Percentiles rank a stretch among this genome's conserved stretches.
These are phyloP conservation scores for Alternaria incomplexa DNA, from an alignment of 2,329 filamentous ascomycete genomes.

Conservation along the genomic window DNA sequence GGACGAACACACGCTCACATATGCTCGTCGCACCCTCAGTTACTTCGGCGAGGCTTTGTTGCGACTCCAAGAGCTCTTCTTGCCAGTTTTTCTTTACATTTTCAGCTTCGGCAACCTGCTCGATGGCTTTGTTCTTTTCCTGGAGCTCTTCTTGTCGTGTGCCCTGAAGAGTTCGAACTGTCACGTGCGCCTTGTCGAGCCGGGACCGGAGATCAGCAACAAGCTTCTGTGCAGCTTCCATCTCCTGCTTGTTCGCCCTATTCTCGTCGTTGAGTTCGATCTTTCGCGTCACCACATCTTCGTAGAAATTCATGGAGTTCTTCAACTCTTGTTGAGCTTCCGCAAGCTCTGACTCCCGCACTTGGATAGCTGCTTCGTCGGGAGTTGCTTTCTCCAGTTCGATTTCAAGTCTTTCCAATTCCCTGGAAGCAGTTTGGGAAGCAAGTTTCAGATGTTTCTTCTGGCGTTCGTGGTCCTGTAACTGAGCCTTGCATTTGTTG, in stretches of 20 bases:
- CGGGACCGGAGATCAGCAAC: conserved; percentile 30
- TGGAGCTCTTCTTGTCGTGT: conserved; percentile 45
- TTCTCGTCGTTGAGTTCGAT: conserved; percentile 50
- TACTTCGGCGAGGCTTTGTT: conserved; percentile 28
- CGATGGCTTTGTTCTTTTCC: conserved; percentile 52
- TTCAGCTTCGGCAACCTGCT: conserved; percentile 43
- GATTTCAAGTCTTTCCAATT: conserved; percentile 70
- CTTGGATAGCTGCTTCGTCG: conserved; percentile 63
- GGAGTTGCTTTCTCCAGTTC: conserved; percentile 64
- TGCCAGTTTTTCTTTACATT: conserved; percentile 35
- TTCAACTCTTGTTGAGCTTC: conserved; percentile 57
- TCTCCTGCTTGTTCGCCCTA: conserved; percentile 32
- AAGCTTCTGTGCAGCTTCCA: conserved; percentile 38
- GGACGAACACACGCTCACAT: conserved; percentile 38
- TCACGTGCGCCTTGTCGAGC: conserved; percentile 38
- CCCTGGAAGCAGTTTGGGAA: conserved; percentile 66
- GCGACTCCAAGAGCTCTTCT: conserved; percentile 13
- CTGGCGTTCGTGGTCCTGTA: conserved; percentile 58
- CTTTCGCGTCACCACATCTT: conserved; percentile 57
- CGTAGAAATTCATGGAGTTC: conserved; percentile 60
- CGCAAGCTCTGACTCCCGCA: conserved; percentile 11
- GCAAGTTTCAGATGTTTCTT: conserved; percentile 60
- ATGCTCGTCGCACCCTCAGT: conserved; percentile 32
- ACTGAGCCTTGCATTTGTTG: conserved; percentile 57
- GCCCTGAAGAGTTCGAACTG: conserved; percentile 36